Conservation (phyloP, 208 protist genomes). For the Leishmania martiniquensis region DNA sequence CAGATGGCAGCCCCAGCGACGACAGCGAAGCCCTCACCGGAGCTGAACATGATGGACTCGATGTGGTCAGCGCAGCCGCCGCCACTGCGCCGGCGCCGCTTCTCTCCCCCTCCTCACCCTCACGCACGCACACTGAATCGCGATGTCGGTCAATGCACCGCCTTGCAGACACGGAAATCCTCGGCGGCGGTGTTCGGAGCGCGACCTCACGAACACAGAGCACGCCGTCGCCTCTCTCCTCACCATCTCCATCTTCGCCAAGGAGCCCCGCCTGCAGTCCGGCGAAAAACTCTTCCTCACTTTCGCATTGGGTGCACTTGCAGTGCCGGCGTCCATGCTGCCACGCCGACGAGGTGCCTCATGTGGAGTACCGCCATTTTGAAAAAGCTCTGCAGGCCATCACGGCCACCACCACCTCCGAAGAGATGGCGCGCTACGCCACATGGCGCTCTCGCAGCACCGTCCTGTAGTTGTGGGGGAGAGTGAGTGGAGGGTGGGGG, state of each 20-base stretch:
- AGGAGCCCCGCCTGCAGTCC: neutral
- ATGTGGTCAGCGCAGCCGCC: neutral
- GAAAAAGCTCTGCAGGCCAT: constrained; percentile 22
- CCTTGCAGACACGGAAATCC: neutral
- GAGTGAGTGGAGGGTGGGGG: too few relatives aligned
- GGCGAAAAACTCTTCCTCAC: neutral
- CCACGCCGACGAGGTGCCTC: neutral
- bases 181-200: constrained; percentile 3
- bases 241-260: constrained; percentile 1
- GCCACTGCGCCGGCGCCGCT: constrained; percentile 3
- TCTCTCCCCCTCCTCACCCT: neutral
- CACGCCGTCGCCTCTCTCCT: neutral
- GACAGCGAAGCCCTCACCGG: neutral
- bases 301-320: neutral
- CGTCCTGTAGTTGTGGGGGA: neutral
- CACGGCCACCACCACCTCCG: constrained; percentile 16
- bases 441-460: constrained; percentile 13
- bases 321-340: neutral
- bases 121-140: neutral
- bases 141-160: neutral
- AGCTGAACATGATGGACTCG: neutral
- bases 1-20: constrained; percentile 39
- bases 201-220: neutral
- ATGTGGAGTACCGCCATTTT: constrained; percentile 30
- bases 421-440: constrained; percentile 26